A percentile compares a stretch with the other conserved stretches of the same genome.
phyloP scores from a whole-genome alignment of 2,329 filamentous ascomycete genomes.

The Aspergillus candidus region DNA sequence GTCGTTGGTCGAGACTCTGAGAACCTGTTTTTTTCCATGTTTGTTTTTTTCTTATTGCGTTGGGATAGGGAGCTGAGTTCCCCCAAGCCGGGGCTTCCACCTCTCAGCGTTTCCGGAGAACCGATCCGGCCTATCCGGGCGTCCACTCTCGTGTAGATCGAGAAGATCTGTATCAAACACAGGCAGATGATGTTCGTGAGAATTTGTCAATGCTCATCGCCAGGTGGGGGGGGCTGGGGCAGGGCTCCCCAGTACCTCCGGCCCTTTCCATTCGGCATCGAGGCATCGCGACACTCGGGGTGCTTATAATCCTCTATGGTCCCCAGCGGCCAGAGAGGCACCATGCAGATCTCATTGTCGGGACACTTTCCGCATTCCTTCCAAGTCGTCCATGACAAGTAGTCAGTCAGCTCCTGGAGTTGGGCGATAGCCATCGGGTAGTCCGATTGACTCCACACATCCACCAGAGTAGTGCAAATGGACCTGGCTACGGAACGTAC shows the following conservation, averaged over 20 bases:
- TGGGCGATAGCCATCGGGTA: slow-evolving; percentile 22
- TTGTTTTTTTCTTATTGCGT: too few species aligned
- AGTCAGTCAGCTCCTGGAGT: slow-evolving; percentile 41
- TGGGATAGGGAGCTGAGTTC: too few species aligned
- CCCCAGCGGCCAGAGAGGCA: slow-evolving; percentile 62
- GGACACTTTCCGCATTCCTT: slow-evolving; percentile 51
- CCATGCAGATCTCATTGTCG: slow-evolving; percentile 51
- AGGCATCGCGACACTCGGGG: slow-evolving; percentile 40
- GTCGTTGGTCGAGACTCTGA: too few species aligned
- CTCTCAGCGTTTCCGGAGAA: too few species aligned
- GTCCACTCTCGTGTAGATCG: too few species aligned
- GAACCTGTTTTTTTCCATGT: too few species aligned
- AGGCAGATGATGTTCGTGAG: too few species aligned
- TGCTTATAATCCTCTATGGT: slow-evolving; percentile 48
- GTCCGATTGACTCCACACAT: slow-evolving; percentile 16
- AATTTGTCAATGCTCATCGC: too few species aligned
- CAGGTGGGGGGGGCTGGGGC: neutral
- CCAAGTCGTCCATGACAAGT: slow-evolving; percentile 56
- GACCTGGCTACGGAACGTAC: slow-evolving; percentile 25
- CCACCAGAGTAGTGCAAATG: slow-evolving; percentile 29
- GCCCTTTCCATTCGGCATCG: slow-evolving; percentile 15
- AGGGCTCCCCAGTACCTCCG: slow-evolving; percentile 24
- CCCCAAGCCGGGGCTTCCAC: too few species aligned
- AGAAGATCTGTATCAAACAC: too few species aligned
- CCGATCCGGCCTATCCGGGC: too few species aligned